A percentile compares a stretch with the other conserved stretches of the same genome.
Evolutionary conservation across 2,329 filamentous ascomycete genomes (phyloP).

Genomic region (Fusarium oxysporum): DNA sequence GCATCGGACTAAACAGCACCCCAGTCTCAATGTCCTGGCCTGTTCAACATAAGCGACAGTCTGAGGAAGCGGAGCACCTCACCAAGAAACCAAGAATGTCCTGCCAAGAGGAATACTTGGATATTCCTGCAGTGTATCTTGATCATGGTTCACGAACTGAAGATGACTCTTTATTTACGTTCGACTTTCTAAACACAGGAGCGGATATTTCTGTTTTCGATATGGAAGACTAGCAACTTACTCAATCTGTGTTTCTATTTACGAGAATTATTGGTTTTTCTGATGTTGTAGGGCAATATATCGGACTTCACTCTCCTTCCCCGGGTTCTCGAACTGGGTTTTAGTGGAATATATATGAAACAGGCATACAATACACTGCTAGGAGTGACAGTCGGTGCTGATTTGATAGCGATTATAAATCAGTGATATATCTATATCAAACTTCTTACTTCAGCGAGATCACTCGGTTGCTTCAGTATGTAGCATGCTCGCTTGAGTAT

Average conservation of each 20-base stretch:
- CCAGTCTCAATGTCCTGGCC: slow-evolving; percentile 31
- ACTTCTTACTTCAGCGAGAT: background rate
- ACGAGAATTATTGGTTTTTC: background rate
- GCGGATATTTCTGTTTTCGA: slow-evolving; percentile 43
- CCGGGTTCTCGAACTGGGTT: background rate
- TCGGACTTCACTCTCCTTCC: background rate
- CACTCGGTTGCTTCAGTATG: background rate
- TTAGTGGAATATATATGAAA: background rate
- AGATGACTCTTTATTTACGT: slow-evolving; percentile 41
- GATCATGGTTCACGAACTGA: slow-evolving; percentile 34
- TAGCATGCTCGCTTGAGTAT: background rate
- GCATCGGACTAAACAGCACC: background rate
- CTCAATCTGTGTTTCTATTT: background rate
- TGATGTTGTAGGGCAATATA: background rate
- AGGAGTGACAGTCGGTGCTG: background rate
- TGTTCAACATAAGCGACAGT: slow-evolving; percentile 38
- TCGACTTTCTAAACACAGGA: slow-evolving; percentile 38
- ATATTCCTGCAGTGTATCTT: slow-evolving; percentile 36
- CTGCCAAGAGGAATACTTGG: slow-evolving; percentile 39
- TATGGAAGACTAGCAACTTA: slow-evolving; percentile 32
- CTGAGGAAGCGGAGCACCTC: slow-evolving; percentile 18
- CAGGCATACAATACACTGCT: background rate
- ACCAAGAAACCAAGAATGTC: slow-evolving; percentile 38
- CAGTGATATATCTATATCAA: background rate
- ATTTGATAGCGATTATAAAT: background rate